phyloP scores from a whole-genome alignment of 2,329 filamentous ascomycete species.

The Hyphodiscus sp. region DNA sequence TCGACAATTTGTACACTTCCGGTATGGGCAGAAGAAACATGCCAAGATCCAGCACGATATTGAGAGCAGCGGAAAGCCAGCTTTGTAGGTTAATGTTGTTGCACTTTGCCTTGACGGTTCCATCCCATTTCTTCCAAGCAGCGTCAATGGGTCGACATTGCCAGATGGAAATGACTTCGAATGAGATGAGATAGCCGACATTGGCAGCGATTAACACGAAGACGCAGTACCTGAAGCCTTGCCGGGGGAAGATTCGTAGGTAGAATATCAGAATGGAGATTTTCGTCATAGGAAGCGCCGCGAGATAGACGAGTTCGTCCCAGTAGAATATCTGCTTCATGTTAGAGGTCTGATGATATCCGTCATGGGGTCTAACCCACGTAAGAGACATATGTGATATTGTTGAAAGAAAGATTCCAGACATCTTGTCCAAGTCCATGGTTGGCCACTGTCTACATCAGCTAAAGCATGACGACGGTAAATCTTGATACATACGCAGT shows the following conservation, averaged over 20 bases:
- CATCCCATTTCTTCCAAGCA: conserved; percentile 48
- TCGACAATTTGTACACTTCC: conserved; percentile 35
- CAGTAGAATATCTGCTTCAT: conserved; percentile 2
- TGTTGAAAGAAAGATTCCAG: conserved; percentile 1
- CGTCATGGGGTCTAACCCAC: neutral
- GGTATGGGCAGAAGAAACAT: conserved; percentile 45
- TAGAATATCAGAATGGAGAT: conserved; percentile 48
- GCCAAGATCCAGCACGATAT: conserved; percentile 45
- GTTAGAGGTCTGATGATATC: neutral
- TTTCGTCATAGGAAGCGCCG: conserved; percentile 28
- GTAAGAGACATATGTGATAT: conserved; percentile 2
- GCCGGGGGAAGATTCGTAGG: conserved; percentile 43
- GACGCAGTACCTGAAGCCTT: conserved; percentile 27
- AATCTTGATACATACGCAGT: too few species aligned
- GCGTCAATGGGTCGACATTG: conserved; percentile 41
- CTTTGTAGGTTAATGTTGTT: conserved; percentile 41
- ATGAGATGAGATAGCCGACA: conserved; percentile 5
- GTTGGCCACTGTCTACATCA: neutral
- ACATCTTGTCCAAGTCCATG: conserved; percentile 7
- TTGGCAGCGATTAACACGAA: conserved; percentile 30
- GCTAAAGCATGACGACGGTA: too few species aligned
- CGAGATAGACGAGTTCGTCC: conserved; percentile 9
- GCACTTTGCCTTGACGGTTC: conserved; percentile 39
- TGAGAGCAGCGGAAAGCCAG: conserved; percentile 45
- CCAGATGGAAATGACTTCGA: conserved; percentile 2